Evolutionary conservation across 2,329 filamentous ascomycete genomes (phyloP), one percentile per base, ranked within the genome.

Genomic region (Alternaria gaisen): DNA sequence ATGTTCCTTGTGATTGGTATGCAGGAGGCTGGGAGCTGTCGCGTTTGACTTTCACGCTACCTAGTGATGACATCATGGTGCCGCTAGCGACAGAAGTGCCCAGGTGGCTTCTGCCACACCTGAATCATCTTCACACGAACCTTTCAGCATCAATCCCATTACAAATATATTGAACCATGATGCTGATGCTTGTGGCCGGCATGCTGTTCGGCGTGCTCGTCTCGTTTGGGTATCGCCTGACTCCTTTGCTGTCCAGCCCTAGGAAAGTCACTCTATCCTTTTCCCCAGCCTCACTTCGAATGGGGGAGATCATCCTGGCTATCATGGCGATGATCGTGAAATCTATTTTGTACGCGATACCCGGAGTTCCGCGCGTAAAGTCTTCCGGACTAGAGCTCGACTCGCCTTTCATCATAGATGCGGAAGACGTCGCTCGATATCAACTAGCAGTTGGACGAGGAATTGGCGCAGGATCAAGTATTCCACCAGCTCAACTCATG

Each of bases 261-360:
- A 54, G 22, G 20, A 43, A 30, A 32, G 43, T 50, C 11, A 55
- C 18, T 18, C 40, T 62, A n/a, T 20, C 50, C 10, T 59, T 62
- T 30, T 55, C 59, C 40, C 59, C 59, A 42, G 58, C 58, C 40
- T 30, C 44, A 16, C 59, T 62, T 24, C 56, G 50, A 11, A 59
- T 18, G 9, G 36, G 40, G 18, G 59, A 59, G 34, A 34, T 59
- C 22, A 41, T 59, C 20, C 18, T 62, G 54, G 43, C 56, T 26
- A 55, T 59, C 40, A 4, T 51, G n/a, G 44, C 32, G 18, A 58
- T 59, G 43, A 44, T 59, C 8, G 11, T 36, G 7, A 59, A 55
- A 26, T 51, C 51, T 11, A 20, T 48, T 1, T n/a, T 51, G 6
- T 56, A 42, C 18, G 11, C 48, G 41, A 24, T 53, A 12, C 16